Evolutionary conservation across 495 filamentous ascomycete species (phyloP).

Genomic region (Aspergillus nanangensis): DNA sequence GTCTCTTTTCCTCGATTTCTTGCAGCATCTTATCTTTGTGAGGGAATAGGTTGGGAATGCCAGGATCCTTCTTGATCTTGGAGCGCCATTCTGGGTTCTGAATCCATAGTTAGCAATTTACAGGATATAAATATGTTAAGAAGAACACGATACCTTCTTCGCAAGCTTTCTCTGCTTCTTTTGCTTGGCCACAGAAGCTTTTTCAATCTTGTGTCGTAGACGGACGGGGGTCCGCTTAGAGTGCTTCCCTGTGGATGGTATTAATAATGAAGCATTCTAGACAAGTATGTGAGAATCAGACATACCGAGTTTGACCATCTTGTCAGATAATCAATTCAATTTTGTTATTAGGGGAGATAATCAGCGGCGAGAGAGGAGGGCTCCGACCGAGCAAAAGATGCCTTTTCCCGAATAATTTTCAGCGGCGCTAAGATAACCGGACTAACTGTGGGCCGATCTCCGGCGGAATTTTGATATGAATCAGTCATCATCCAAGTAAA

Average conservation of each 20-base stretch:
- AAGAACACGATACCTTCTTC: slow-evolving; percentile 57
- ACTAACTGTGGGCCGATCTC: slow-evolving; percentile 36
- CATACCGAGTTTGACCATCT: slow-evolving; percentile 52
- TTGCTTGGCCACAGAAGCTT: slow-evolving; percentile 86
- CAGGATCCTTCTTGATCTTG: slow-evolving; percentile 91
- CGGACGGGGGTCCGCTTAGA: slow-evolving; percentile 90
- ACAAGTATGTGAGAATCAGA: slow-evolving; percentile 1
- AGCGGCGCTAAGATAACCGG: slow-evolving; percentile 43
- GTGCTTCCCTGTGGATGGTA: slow-evolving; percentile 67
- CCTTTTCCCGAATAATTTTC: slow-evolving; percentile 27
- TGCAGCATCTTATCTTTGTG: slow-evolving; percentile 94
- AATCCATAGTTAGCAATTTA: slow-evolving; percentile 2
- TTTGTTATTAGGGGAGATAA: too few relatives aligned
- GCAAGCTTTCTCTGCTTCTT: slow-evolving; percentile 81
- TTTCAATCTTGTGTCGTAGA: slow-evolving; percentile 92
- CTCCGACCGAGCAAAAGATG: slow-evolving; percentile 16
- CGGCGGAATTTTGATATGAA: slow-evolving; percentile 13
- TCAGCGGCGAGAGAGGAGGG: slow-evolving; percentile 6
- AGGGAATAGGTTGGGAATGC: slow-evolving; percentile 95
- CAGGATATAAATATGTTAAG: neutral
- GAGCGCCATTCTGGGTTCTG: slow-evolving; percentile 92
- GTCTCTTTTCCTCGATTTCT: slow-evolving; percentile 86
- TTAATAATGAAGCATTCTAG: slow-evolving; percentile 4
- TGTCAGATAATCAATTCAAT: too few relatives aligned
- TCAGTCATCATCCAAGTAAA: too few relatives aligned